Base-by-base conservation (phyloP, 2,329 filamentous ascomycete species). In the Nemania serpens region DNA sequence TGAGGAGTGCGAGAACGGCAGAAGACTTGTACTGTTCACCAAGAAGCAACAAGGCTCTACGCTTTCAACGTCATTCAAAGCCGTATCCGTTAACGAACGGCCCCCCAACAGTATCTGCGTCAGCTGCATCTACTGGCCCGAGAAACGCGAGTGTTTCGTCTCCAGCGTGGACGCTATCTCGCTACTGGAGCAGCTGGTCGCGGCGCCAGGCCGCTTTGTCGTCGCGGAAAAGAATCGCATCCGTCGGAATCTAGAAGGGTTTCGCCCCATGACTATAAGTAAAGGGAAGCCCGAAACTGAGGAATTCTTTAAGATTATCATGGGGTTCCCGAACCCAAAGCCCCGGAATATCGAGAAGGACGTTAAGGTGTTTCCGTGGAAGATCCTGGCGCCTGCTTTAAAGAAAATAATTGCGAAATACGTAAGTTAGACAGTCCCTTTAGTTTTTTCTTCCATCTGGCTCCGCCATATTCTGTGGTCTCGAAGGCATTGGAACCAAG, bases 341-440 rank as follows among this genome's bases (percentile, higher is more conserved):
- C 95, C 95, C 17, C 85, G 95, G 64, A 97, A 98, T 73, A 99
- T 99, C 66, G 95, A 98, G 80, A 99, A 99, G 79, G 94, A 98
- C 72, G 93, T 99, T 73, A 99, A 99, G 79, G 95, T 98, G 12
- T 99, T 98, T 73, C 90, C 93, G 4, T 99, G 95, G 95, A 95
- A 93, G 76, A 91, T 95, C 62, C 82, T 99, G 46, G 85, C 86
- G 50, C 85, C 88, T 62, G 94, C 95, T 0, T 83, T 99, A 67
- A 96, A 96, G 84, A 99, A 99, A 82, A 98, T 99, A 72, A 96
- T 99, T 74, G 89, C 91, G 71, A 99, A 99, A 89, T 99, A 98
- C 76, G 73, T 75, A 54, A 71, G 71, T 70, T 60, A 29, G 10
- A 3, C 25, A 29, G 25, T 29, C 25, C 7, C 25, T 29, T 29